A percentile compares a stretch with the other conserved stretches of the same genome.
phyloP scores from a whole-genome alignment of 2,329 filamentous ascomycete species.

The Aspergillus amoenus region DNA sequence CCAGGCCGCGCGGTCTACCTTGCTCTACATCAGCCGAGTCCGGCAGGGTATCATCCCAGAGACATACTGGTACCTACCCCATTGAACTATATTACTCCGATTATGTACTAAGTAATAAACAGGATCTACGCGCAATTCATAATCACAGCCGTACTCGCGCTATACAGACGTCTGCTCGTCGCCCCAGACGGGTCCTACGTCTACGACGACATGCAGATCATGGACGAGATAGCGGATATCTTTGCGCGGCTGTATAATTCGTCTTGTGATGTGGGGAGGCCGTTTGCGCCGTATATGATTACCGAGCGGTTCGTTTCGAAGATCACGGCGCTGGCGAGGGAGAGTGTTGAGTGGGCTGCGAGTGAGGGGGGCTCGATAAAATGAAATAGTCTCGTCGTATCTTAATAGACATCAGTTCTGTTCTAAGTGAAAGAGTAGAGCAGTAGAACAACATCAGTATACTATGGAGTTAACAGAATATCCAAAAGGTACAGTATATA shows the following conservation, averaged over 20 bases:
- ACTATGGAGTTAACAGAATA: no score
- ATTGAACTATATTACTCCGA: not conserved
- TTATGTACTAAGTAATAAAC: not conserved
- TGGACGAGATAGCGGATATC: not conserved
- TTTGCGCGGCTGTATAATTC: not conserved
- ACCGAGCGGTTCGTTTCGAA: not conserved
- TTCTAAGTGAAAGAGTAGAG: no score
- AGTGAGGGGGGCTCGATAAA: no score
- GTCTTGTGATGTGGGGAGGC: not conserved
- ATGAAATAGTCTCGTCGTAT: no score
- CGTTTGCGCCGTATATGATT: not conserved
- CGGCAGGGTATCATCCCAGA: not conserved
- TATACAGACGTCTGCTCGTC: not conserved
- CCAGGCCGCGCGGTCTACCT: slow-evolving; percentile 23
- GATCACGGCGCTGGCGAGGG: not conserved
- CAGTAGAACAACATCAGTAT: no score
- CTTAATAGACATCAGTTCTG: no score
- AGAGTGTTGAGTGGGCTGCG: not conserved
- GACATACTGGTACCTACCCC: not conserved
- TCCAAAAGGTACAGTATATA: no score
- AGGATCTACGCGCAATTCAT: slow-evolving; percentile 10
- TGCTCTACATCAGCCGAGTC: slow-evolving; percentile 16
- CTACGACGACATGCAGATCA: not conserved
- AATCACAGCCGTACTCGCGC: slow-evolving; percentile 3
- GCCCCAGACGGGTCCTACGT: not conserved